Conservation (phyloP, 106 monocot genomes). For the Posidonia australis region DNA sequence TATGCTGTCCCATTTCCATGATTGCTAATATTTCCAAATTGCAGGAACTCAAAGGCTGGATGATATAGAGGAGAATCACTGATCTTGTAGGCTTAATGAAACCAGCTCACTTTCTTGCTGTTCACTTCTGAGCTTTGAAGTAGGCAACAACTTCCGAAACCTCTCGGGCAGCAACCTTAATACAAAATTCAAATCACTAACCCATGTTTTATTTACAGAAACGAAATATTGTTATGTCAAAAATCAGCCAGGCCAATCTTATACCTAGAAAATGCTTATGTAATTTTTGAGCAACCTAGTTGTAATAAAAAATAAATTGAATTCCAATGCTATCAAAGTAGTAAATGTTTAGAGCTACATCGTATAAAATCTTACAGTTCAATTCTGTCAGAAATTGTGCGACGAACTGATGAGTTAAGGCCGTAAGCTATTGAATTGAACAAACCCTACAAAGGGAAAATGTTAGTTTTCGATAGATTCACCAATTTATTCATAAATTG, state of each 20-base stretch:
- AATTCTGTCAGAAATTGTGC: constrained; percentile 68
- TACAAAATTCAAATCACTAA: background rate
- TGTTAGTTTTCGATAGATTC: background rate
- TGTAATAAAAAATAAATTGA: too few species aligned
- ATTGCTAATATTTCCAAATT: too few species aligned
- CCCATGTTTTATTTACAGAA: background rate
- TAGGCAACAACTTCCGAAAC: constrained; percentile 31
- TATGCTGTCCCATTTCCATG: too few species aligned
- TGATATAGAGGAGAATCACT: constrained; percentile 1
- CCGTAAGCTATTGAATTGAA: constrained; percentile 98
- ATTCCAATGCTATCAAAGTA: background rate
- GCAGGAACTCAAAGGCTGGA: too few species aligned
- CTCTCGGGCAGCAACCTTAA: constrained; percentile 57
- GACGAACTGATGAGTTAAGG: constrained; percentile 81
- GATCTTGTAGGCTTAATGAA: constrained; percentile 52
- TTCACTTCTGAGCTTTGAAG: constrained; percentile 28
- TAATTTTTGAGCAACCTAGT: too few species aligned
- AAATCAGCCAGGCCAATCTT: background rate
- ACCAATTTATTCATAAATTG: background rate
- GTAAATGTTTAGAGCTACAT: background rate
- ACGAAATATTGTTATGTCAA: background rate
- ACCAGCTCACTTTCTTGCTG: constrained; percentile 65
- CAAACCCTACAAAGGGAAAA: constrained; percentile 45
- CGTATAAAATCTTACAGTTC: constrained; percentile 43
- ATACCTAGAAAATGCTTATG: background rate